Conservation (phyloP, 352 stramenopile genomes). For the Globisporangium nagaii region DNA sequence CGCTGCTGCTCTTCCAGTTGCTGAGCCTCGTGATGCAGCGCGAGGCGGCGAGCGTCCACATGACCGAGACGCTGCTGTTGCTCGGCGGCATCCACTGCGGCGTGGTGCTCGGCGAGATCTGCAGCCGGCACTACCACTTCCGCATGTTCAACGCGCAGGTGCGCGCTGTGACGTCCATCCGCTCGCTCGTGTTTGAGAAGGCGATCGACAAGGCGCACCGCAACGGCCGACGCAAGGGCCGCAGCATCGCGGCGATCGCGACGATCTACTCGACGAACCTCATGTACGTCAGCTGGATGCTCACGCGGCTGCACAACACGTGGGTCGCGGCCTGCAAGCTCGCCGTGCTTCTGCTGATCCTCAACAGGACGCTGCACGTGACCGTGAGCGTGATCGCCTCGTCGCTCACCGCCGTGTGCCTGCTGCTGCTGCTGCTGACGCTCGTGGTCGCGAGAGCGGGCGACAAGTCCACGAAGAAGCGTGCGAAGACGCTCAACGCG, state of each 20-base stretch:
- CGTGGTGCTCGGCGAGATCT: slow-evolving; percentile 23
- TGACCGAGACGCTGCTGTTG: slow-evolving; percentile 19
- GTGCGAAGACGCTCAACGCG: slow-evolving; percentile 24
- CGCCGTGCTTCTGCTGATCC: slow-evolving; percentile 20
- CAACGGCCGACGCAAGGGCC: slow-evolving; percentile 19
- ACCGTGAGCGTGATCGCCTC: slow-evolving; percentile 17
- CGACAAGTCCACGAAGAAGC: slow-evolving; percentile 35
- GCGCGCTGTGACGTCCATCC: slow-evolving; percentile 26
- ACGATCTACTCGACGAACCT: slow-evolving; percentile 39
- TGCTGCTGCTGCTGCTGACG: slow-evolving; percentile 21
- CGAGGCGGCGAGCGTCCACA: background rate
- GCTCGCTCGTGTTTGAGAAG: slow-evolving; percentile 30
- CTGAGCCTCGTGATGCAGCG: slow-evolving; percentile 21
- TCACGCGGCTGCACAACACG: slow-evolving; percentile 28
- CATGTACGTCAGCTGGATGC: slow-evolving; percentile 20
- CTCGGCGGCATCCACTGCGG: slow-evolving; percentile 24
- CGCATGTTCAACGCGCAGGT: slow-evolving; percentile 27
- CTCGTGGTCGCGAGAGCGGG: slow-evolving; percentile 12
- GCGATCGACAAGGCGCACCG: slow-evolving; percentile 25
- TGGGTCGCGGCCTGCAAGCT: slow-evolving; percentile 30
- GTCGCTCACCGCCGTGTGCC: slow-evolving; percentile 20
- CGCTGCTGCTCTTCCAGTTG: slow-evolving; percentile 27
- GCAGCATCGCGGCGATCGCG: slow-evolving; percentile 28
- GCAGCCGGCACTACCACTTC: slow-evolving; percentile 26
- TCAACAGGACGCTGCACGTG: slow-evolving; percentile 23